These are phyloP conservation scores for Xerophyta viscosa DNA, from an alignment of 106 monocot genomes.

Conservation along the genomic window DNA sequence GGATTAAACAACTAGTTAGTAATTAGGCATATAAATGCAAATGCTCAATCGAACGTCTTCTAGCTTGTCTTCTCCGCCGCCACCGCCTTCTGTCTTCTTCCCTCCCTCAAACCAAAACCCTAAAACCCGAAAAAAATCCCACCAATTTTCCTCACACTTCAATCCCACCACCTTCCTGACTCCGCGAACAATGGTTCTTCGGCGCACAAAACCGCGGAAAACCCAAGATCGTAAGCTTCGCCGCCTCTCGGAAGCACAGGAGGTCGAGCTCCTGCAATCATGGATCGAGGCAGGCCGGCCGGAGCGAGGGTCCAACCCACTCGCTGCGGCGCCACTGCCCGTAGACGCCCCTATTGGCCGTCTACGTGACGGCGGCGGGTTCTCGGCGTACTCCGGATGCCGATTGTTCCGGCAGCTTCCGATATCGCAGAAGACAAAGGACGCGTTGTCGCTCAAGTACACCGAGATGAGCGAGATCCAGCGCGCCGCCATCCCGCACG, in stretches of 20 bases:
- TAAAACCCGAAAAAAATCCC: too few species aligned
- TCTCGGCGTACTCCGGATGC: slow-evolving; percentile 52
- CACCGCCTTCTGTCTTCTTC: too few species aligned
- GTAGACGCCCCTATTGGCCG: slow-evolving; percentile 27
- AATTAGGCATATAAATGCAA: too few species aligned
- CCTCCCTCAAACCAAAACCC: too few species aligned
- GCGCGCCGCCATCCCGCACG: slow-evolving; percentile 81
- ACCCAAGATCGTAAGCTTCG: slow-evolving; percentile 25
- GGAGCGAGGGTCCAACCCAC: slow-evolving; percentile 59
- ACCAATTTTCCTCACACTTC: too few species aligned
- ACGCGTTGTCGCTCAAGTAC: slow-evolving; percentile 55
- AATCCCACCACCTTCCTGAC: too few species aligned
- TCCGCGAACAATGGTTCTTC: too few species aligned
- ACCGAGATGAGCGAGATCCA: slow-evolving; percentile 86
- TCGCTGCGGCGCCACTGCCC: slow-evolving; percentile 40
- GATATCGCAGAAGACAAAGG: slow-evolving; percentile 76
- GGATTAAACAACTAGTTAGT: too few species aligned
- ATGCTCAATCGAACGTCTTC: too few species aligned
- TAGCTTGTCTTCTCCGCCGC: too few species aligned
- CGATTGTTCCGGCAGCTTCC: slow-evolving; percentile 69
- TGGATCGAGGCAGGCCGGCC: slow-evolving; percentile 84
- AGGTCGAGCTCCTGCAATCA: slow-evolving; percentile 56
- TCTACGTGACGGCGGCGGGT: slow-evolving; percentile 14
- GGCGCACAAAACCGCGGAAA: slow-evolving; percentile 25
- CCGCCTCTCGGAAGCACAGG: slow-evolving; percentile 46